Percentiles rank a stretch among this genome's conserved stretches.
Evolutionary conservation across 805 yeast genomes (phyloP).

Genomic region (Schizosaccharomyces japonicus): DNA sequence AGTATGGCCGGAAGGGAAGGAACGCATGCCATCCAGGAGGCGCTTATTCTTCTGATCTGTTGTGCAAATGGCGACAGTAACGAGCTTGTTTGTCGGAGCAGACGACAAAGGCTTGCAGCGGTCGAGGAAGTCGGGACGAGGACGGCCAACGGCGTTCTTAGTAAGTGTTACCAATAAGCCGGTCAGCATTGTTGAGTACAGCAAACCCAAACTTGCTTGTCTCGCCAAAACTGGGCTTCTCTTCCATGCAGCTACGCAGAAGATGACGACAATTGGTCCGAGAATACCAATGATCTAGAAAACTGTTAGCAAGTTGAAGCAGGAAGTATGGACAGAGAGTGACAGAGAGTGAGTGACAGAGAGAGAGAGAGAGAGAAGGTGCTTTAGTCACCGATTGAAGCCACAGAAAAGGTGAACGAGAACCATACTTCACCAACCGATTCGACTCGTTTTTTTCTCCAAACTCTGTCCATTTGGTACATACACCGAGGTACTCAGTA

Average conservation of each 20-base stretch:
- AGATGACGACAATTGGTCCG: not conserved
- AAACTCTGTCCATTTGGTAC: not conserved
- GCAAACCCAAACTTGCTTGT: not conserved
- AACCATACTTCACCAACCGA: too few relatives aligned
- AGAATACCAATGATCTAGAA: not conserved
- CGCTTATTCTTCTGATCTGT: constrained; percentile 10
- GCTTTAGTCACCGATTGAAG: too few relatives aligned
- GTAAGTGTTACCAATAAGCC: not conserved
- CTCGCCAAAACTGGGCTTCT: not conserved
- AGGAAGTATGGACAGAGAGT: not conserved
- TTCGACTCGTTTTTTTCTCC: too few relatives aligned
- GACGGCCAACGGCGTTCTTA: constrained; percentile 72
- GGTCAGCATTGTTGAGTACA: not conserved
- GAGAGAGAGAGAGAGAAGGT: not conserved
- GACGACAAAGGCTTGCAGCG: constrained; percentile 35
- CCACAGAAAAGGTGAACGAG: too few relatives aligned
- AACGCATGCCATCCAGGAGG: constrained; percentile 26
- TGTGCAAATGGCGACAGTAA: constrained; percentile 20
- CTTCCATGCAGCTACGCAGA: not conserved
- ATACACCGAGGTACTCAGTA: not conserved
- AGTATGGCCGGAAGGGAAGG: constrained; percentile 40
- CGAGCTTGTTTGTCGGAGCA: constrained; percentile 24
- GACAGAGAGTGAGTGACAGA: not conserved
- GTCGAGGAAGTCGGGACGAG: constrained; percentile 77
- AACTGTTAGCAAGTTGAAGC: not conserved